These are phyloP conservation scores for Kingdonia uniflora DNA, from an alignment of 164 flowering plant genomes.

Conservation along the genomic window DNA sequence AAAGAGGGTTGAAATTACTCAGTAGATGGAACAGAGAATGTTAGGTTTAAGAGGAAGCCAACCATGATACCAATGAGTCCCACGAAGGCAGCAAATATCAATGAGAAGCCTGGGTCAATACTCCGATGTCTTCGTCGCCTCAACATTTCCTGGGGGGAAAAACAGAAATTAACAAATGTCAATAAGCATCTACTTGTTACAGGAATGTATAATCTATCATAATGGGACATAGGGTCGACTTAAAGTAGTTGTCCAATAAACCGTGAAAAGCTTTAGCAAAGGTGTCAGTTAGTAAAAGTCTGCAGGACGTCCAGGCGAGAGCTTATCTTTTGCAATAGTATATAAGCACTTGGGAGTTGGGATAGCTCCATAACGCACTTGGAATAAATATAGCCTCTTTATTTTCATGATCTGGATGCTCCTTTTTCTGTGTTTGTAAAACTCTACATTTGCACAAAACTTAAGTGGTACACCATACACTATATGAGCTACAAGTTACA, in stretches of 20 bases:
- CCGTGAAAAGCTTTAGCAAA: too few relatives aligned
- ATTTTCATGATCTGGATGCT: not conserved
- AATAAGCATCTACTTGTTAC: not conserved
- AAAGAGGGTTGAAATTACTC: conserved; percentile 12
- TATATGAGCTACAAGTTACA: too few relatives aligned
- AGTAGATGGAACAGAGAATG: conserved; percentile 37
- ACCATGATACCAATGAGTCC: conserved; percentile 56
- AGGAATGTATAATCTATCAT: not conserved
- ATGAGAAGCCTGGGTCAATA: conserved; percentile 47
- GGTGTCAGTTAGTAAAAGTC: too few relatives aligned
- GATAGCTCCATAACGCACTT: too few relatives aligned
- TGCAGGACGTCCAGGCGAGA: too few relatives aligned
- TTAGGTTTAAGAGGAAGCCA: conserved; percentile 55
- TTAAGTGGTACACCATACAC: too few relatives aligned
- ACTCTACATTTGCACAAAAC: too few relatives aligned
- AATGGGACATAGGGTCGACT: not conserved
- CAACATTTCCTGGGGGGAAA: conserved; percentile 38
- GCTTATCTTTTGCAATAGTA: too few relatives aligned
- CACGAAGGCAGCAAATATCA: conserved; percentile 47
- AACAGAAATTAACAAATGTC: not conserved
- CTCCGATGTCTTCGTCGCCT: conserved; percentile 38
- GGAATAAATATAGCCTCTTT: not conserved
- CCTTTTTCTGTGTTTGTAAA: too few relatives aligned
- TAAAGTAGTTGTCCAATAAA: too few relatives aligned
- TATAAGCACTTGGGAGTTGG: too few relatives aligned